phyloP scores from a whole-genome alignment of 768 basidiomycete genomes.

The Sistotremastrum suecicum region DNA sequence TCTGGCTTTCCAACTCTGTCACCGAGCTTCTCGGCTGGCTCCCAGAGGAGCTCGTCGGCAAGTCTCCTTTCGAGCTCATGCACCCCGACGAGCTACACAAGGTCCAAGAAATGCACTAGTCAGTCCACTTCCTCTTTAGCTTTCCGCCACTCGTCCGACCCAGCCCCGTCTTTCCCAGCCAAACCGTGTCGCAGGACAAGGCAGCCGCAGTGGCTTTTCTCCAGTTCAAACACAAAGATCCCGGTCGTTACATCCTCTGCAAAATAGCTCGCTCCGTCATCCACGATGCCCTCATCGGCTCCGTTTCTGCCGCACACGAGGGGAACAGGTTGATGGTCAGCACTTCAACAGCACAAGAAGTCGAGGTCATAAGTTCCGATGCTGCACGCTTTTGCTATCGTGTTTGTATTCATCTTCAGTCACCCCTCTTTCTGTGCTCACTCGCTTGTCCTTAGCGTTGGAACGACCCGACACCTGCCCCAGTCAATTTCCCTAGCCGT shows the following conservation, averaged over 20 bases:
- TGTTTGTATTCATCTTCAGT: constrained; percentile 10
- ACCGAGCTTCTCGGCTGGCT: constrained; percentile 44
- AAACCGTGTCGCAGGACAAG: constrained; percentile 66
- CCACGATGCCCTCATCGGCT: constrained; percentile 61
- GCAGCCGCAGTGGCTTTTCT: constrained; percentile 68
- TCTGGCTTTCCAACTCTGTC: constrained; percentile 54
- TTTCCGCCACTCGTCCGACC: not conserved
- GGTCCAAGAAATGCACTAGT: constrained; percentile 62
- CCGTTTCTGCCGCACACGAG: constrained; percentile 64
- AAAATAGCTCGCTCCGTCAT: constrained; percentile 59
- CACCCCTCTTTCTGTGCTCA: not conserved
- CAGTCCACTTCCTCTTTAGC: constrained; percentile 9
- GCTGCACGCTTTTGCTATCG: constrained; percentile 24
- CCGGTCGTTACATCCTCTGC: constrained; percentile 60
- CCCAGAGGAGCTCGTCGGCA: constrained; percentile 54
- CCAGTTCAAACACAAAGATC: constrained; percentile 68
- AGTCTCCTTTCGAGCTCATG: constrained; percentile 58
- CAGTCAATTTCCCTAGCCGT: constrained; percentile 20
- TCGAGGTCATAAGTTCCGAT: constrained; percentile 53
- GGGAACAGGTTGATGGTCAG: constrained; percentile 67
- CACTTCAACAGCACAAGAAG: constrained; percentile 72
- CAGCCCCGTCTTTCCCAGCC: constrained; percentile 23
- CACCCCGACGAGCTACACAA: constrained; percentile 67
- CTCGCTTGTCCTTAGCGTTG: constrained; percentile 25
- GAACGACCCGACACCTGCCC: constrained; percentile 19